Base-by-base conservation (phyloP, 2,329 filamentous ascomycete genomes). In the Sordariomycetes sp. region DNA sequence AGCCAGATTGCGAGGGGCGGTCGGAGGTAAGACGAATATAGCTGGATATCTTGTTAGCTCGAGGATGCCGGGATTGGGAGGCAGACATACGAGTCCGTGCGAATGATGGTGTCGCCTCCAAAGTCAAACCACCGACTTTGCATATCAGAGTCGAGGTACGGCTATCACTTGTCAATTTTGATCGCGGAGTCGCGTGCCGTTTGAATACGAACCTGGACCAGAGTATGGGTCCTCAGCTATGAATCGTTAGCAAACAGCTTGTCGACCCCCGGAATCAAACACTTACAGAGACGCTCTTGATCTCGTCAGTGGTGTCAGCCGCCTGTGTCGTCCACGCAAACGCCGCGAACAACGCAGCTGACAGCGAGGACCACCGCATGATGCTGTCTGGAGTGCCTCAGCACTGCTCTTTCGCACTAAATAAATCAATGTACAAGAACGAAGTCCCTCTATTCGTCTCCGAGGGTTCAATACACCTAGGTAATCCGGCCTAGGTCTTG, bases 61-160 rank as follows among this genome's bases (percentile, higher is more conserved):
- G n/a, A n/a, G n/a, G n/a, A n/a, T n/a, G n/a, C n/a, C n/a, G n/a
- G n/a, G n/a, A n/a, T n/a, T n/a, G n/a, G n/a, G n/a, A n/a, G n/a
- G n/a, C n/a, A n/a, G n/a, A 61, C 71, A 43, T 75, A 81, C 76
- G 72, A 72, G 55, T 81, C 76, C 44, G 76, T 78, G 48, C 76
- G 68, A 50, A 95, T 74, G 49, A 98, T 81, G 26, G 90, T 86
- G 64, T 94, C 87, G 54, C 90, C 92, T 55, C 92, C 92, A 73
- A 93, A 98, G 66, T 98, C 92, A 64, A 90, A 98, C 90, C 92
- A 98, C 56, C 92, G 82, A 66, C 86, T 94, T 66, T 93, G 84
- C 81, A 96, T 88, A 60, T 96, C 92, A 40, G 87, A 92, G 64
- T 98, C 92, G 49, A 98, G 78, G 63, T 95, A 98, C 42, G 92